phyloP scores from a whole-genome alignment of 306 rosid species.

The Abrus precatorius region DNA sequence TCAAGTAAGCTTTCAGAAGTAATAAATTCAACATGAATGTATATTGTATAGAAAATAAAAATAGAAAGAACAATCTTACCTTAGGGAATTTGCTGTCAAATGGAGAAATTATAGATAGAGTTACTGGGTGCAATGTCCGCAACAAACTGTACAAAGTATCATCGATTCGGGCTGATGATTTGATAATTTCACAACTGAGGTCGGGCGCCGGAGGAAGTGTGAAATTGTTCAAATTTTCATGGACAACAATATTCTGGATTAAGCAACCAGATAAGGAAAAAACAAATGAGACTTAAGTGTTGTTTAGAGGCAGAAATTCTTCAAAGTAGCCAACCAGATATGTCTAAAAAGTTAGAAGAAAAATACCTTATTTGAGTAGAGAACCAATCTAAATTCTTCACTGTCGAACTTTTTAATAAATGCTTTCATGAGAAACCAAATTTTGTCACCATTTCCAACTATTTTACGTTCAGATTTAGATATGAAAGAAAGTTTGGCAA shows the following conservation, averaged over 20 bases:
- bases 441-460: not conserved
- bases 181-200: conserved; percentile 48
- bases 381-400: conserved; percentile 53
- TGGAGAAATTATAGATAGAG: conserved; percentile 50
- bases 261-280: conserved; percentile 32
- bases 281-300: conserved; percentile 1
- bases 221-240: conserved; percentile 49
- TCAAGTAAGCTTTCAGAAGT: conserved; percentile 11
- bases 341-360: not conserved
- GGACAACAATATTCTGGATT: conserved; percentile 55
- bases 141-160: conserved; percentile 47
- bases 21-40: conserved; percentile 29
- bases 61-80: conserved; percentile 45
- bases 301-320: conserved; percentile 3
- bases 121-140: conserved; percentile 52
- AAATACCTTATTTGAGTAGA: conserved; percentile 56
- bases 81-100: conserved; percentile 43
- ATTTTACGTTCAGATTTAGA: not conserved
- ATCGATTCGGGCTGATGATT: conserved; percentile 37
- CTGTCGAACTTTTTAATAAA: conserved; percentile 42
- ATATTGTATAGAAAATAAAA: conserved; percentile 15
- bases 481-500: conserved; percentile 52
- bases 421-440: conserved; percentile 23
- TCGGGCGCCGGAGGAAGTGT: conserved; percentile 33
- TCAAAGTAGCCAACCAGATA: conserved; percentile 15